Evolutionary conservation across 345 rosid species (phyloP), one percentile per base, ranked within the genome.

Genomic region (Hibiscus mutabilis): DNA sequence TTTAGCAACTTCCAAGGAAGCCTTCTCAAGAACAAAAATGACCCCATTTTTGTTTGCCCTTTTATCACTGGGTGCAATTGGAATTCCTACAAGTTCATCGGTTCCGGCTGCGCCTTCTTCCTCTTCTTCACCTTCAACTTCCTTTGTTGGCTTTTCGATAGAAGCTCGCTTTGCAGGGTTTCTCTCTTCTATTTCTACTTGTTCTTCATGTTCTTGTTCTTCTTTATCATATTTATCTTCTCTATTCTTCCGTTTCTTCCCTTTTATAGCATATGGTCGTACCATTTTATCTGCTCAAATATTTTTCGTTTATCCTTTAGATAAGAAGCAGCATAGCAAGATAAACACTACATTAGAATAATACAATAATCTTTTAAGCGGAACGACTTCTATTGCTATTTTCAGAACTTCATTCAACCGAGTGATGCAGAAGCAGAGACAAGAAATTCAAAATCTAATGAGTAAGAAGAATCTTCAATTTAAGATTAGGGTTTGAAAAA

Each of bases 1-100:
- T 83, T 94, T 91, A n/a, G 94, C 97, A 58, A 91, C 94, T 83
- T 91, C 97, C 66, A 91, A 83, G 61, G 93, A 84, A 29, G 96
- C 97, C 68, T 79, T 91, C 86, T 71, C 74, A 24, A 71, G 95
- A 62, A 94, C 88, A 53, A 94, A 94, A 29, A 83, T 78, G 35
- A 87, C 84, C 0, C 89, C 89, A 0, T 82, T 70, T 69, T 81
- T 80, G 22, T 80, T 78, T 1, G 65, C 60, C 13, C 73, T 82
- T 53, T 15, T 60, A 60, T 83, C 79, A 31, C 66, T 65, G 0
- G 79, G 81, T 35, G 60, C 70, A 35, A 70, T 40, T 14, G 55
- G 73, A 33, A 70, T 57, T 22, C 96, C 97, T 27, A 70, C 86
- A 49, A 84, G 81, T 21, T 73, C 75, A 49, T 75, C 66, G 15